Base-by-base conservation (phyloP, 2,329 filamentous ascomycete genomes). In the Penicillium sp. region DNA sequence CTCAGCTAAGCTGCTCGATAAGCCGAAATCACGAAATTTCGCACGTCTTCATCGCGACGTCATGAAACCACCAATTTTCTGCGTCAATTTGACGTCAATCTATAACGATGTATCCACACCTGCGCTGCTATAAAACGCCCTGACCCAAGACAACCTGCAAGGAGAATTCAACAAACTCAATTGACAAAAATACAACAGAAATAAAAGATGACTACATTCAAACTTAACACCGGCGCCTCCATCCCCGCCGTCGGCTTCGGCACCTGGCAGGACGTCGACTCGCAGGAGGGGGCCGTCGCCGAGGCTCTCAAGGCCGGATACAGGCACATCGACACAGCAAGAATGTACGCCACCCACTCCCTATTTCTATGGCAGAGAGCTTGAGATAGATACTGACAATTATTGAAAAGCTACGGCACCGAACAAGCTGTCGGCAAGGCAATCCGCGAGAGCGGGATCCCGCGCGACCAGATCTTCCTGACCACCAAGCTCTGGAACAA, bases 401-500 rank as follows among this genome's bases (percentile, higher is more conserved):
- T 15, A 21, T 6, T 2, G 0, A 35, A 9, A 44, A 56, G 78
- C 72, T 90, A 90, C 71, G 81, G 82, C 59, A 91, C 89, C 61
- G 89, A 90, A 73, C 82, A 82, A 58, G 87, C 89, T 57, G 88
- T 90, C 0, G 90, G 88, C 13, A 78, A 83, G 66, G 90, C 86
- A 21, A 86, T 91, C 71, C 85, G 82, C 67, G 84, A 88, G 64
- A 85, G 85, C 35, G 83, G 88, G 51, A 82, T 91, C 11, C 87
- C 88, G 62, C 83, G 88, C 51, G 79, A 86, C 48, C 82, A 90
- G 60, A 78, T 91, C 64, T 91, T 90, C 76, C 81, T 91, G 67
- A 88, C 86, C 2, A 88, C 86, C 11, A 91, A 90, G 74, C 78
- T 90, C 41, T 90, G 87, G 87, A 89, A 88, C 77, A 88, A 86